Percentiles rank a stretch among this genome's conserved stretches.
These are phyloP conservation scores for Schwanniomyces etchellsii DNA, from an alignment of 1,139 yeast species.

Conservation along the genomic window DNA sequence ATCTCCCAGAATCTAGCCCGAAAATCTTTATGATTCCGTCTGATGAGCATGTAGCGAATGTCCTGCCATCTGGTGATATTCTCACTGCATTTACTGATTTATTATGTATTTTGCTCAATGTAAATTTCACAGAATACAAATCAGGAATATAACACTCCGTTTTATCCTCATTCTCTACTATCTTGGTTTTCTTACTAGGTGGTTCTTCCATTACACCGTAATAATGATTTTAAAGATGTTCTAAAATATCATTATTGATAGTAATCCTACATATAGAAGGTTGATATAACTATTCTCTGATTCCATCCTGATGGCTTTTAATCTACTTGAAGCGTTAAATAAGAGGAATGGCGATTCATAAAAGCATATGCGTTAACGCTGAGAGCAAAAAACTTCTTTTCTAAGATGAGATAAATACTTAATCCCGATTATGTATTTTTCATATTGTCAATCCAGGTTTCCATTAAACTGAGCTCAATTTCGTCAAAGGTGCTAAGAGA, in stretches of 20 bases:
- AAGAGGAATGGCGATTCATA: too few relatives aligned
- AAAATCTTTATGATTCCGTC: constrained; percentile 24
- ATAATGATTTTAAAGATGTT: neutral
- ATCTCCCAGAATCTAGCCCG: constrained; percentile 11
- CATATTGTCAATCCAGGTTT: constrained; percentile 42
- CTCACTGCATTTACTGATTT: constrained; percentile 39
- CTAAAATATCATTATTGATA: too few relatives aligned
- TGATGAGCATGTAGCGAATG: constrained; percentile 52
- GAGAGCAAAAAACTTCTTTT: too few relatives aligned
- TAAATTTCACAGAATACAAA: constrained; percentile 4
- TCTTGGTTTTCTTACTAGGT: constrained; percentile 5
- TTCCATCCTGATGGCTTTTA: too few relatives aligned
- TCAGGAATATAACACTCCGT: constrained; percentile 1
- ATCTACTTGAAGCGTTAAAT: too few relatives aligned
- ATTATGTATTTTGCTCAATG: constrained; percentile 3
- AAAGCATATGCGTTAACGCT: too few relatives aligned
- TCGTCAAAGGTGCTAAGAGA: constrained; percentile 28
- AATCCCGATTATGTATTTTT: constrained; percentile 6
- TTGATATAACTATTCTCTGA: too few relatives aligned
- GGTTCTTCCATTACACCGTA: constrained; percentile 5
- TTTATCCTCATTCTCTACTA: neutral
- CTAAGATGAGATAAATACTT: too few relatives aligned
- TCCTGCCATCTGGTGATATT: constrained; percentile 60
- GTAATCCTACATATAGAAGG: neutral
- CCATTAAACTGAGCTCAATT: constrained; percentile 38